Percentiles rank a stretch among this genome's conserved stretches.
These are phyloP conservation scores for Perkinsela sp. DNA, from an alignment of 208 protist species.

Conservation along the genomic window DNA sequence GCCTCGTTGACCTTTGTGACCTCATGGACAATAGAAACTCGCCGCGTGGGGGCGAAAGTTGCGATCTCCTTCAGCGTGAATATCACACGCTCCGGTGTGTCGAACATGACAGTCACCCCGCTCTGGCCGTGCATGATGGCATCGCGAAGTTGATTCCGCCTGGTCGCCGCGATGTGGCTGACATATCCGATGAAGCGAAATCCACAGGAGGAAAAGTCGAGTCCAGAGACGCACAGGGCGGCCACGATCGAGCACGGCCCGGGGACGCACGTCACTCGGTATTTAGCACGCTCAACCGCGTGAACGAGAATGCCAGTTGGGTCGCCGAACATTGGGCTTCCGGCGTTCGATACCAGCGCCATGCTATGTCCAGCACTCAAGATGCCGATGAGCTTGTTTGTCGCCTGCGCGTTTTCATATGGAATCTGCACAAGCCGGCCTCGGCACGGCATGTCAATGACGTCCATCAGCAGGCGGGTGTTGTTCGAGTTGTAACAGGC, in stretches of 20 bases:
- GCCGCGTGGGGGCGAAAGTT: slow-evolving; percentile 19
- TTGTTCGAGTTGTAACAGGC: slow-evolving; percentile 37
- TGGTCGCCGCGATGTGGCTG: slow-evolving; percentile 18
- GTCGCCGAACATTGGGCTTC: slow-evolving; percentile 54
- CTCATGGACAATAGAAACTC: slow-evolving; percentile 43
- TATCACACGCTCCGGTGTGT: slow-evolving; percentile 39
- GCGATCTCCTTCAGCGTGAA: slow-evolving; percentile 45
- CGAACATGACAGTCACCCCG: slow-evolving; percentile 35
- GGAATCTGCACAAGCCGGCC: slow-evolving; percentile 36
- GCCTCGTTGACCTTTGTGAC: slow-evolving; percentile 65
- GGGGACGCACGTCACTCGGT: slow-evolving; percentile 49
- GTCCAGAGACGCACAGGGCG: slow-evolving; percentile 30
- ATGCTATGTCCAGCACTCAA: slow-evolving; percentile 52
- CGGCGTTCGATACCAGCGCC: slow-evolving; percentile 48
- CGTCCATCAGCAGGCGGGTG: slow-evolving; percentile 41
- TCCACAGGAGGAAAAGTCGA: slow-evolving; percentile 14
- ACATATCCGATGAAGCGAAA: slow-evolving; percentile 60
- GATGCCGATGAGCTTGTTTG: slow-evolving; percentile 37
- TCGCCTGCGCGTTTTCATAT: slow-evolving; percentile 31
- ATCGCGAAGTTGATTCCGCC: slow-evolving; percentile 24
- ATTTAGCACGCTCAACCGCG: slow-evolving; percentile 26
- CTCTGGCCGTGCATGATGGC: slow-evolving; percentile 22
- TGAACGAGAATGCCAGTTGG: slow-evolving; percentile 38
- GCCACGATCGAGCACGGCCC: slow-evolving; percentile 32
- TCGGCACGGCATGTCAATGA: slow-evolving; percentile 32